phyloP scores from a whole-genome alignment of 805 yeast genomes.

The Metschnikowia vanudenii region DNA sequence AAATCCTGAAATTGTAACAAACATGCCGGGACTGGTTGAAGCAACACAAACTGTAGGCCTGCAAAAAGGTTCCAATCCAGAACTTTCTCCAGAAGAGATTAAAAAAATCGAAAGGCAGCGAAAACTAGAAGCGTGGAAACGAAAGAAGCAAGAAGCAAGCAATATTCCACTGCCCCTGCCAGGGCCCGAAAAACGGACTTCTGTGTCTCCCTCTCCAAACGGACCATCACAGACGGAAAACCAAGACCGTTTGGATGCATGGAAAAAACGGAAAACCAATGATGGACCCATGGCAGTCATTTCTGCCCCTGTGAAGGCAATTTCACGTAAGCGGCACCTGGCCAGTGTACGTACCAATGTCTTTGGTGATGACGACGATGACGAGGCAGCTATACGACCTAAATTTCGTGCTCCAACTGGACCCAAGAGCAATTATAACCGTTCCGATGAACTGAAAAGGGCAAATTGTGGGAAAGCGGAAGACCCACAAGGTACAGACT shows the following conservation, averaged over 20 bases:
- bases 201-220: neutral
- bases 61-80: too few species aligned
- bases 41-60: neutral
- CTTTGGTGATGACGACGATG: constrained; percentile 29
- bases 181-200: neutral
- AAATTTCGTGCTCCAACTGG: constrained; percentile 24
- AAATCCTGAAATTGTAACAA: neutral
- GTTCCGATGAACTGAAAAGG: constrained; percentile 2
- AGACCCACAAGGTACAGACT: too few species aligned
- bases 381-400: constrained; percentile 19
- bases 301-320: constrained; percentile 10
- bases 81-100: constrained; percentile 4
- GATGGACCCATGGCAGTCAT: constrained; percentile 2
- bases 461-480: neutral
- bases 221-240: constrained; percentile 19
- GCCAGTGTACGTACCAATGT: neutral
- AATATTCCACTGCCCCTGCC: neutral
- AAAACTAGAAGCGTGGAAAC: constrained; percentile 22
- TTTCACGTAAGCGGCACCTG: neutral
- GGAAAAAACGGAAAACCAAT: constrained; percentile 42
- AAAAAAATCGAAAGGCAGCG: constrained; percentile 16
- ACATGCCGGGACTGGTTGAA: neutral
- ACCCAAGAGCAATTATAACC: constrained; percentile 13
- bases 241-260: constrained; percentile 41
- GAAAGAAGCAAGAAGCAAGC: constrained; percentile 17